These are phyloP conservation scores for Prunus mongolica DNA, from an alignment of 306 rosid species.

Conservation along the genomic window DNA sequence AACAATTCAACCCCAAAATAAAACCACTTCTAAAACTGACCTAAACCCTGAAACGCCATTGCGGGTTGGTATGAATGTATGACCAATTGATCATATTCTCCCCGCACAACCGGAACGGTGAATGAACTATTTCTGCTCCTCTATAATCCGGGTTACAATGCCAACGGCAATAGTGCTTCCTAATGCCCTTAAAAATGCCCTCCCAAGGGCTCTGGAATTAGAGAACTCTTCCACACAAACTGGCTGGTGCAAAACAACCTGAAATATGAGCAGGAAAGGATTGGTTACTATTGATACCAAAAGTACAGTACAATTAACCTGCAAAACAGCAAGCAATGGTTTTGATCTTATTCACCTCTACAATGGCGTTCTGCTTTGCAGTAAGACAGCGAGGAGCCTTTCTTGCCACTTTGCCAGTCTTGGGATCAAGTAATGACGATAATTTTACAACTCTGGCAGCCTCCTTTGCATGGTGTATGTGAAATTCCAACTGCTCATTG, in stretches of 20 bases:
- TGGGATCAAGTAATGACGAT: slow-evolving; percentile 68
- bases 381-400: slow-evolving; percentile 81
- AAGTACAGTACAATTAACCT: neutral
- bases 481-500: slow-evolving; percentile 75
- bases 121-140: slow-evolving; percentile 31
- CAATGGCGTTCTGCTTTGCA: slow-evolving; percentile 80
- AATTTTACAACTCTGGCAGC: slow-evolving; percentile 72
- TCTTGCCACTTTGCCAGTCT: slow-evolving; percentile 81
- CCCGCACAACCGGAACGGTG: neutral
- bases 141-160: slow-evolving; percentile 62
- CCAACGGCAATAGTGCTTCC: slow-evolving; percentile 91
- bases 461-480: slow-evolving; percentile 83
- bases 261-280: slow-evolving; percentile 16
- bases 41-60: neutral
- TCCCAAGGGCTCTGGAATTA: slow-evolving; percentile 69
- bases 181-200: slow-evolving; percentile 72
- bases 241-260: slow-evolving; percentile 67
- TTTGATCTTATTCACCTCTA: slow-evolving; percentile 60
- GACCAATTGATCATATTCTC: neutral
- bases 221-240: slow-evolving; percentile 78
- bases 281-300: neutral
- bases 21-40: neutral
- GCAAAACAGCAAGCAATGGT: neutral
- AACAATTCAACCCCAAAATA: neutral
- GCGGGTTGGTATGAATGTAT: neutral